A percentile compares a stretch with the other conserved stretches of the same genome.
Conservation (phyloP, 345 rosid genomes). For the Hibiscus mutabilis region DNA sequence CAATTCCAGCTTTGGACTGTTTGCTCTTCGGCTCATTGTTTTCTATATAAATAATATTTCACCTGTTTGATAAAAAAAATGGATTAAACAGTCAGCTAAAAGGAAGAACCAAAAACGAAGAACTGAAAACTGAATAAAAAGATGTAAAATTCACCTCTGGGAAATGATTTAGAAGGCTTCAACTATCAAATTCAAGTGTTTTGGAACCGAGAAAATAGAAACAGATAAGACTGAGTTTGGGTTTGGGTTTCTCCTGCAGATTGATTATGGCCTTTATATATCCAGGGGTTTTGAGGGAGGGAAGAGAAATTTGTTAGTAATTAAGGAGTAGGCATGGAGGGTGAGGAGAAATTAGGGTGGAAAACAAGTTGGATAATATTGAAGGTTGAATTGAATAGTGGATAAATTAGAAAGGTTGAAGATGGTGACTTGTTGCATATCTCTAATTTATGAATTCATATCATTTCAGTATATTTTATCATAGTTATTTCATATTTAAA, state of each 20-base stretch:
- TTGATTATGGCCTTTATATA: not conserved
- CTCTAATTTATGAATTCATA: too few species aligned
- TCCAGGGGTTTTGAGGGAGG: not conserved
- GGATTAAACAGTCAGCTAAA: not conserved
- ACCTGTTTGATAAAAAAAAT: too few species aligned
- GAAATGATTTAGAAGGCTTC: not conserved
- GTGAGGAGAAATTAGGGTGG: slow-evolving; percentile 15
- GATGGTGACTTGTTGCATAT: not conserved
- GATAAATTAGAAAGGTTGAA: not conserved
- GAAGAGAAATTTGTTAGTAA: not conserved
- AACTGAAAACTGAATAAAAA: not conserved
- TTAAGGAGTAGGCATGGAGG: slow-evolving; percentile 1
- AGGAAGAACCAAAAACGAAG: not conserved
- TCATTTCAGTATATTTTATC: too few species aligned
- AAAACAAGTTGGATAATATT: slow-evolving; percentile 10
- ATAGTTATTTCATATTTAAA: too few species aligned
- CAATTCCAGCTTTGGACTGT: slow-evolving; percentile 34
- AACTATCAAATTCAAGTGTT: not conserved
- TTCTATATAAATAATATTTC: not conserved
- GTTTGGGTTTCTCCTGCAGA: not conserved
- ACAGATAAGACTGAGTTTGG: not conserved
- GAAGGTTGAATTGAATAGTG: not conserved
- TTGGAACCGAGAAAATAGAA: not conserved
- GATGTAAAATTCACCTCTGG: not conserved
- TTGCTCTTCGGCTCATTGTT: slow-evolving; percentile 23